Conservation (phyloP, 176 grass and related monocot genomes). For the Avena eriantha region DNA sequence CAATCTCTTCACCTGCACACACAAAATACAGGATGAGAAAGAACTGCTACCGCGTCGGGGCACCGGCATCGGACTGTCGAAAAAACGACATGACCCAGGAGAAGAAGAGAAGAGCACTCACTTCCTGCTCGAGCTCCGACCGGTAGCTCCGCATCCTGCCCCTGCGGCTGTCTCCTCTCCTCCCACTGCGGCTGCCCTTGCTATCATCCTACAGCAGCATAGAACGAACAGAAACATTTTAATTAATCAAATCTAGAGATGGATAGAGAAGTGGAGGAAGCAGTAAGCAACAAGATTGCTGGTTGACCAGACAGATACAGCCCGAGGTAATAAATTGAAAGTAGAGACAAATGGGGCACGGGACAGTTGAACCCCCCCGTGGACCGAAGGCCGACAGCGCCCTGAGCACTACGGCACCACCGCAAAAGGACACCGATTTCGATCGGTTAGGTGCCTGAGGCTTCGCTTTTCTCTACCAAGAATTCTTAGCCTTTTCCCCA, state of each 20-base stretch:
- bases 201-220: constrained; percentile 55
- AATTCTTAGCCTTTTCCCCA: constrained; percentile 25
- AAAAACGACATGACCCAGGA: constrained; percentile 16
- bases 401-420: constrained; percentile 49
- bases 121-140: constrained; percentile 83
- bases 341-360: constrained; percentile 34
- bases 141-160: constrained; percentile 60
- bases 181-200: constrained; percentile 52
- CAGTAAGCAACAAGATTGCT: constrained; percentile 57
- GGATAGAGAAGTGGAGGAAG: not conserved
- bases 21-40: not conserved
- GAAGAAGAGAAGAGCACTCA: constrained; percentile 40
- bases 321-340: constrained; percentile 35
- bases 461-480: constrained; percentile 39
- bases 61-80: not conserved
- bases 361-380: constrained; percentile 36
- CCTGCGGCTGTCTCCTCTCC: constrained; percentile 49
- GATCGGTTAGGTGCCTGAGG: constrained; percentile 28
- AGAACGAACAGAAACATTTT: constrained; percentile 32
- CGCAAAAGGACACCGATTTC: constrained; percentile 42
- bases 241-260: not conserved
- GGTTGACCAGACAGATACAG: constrained; percentile 50
- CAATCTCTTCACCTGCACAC: constrained; percentile 71
- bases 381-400: constrained; percentile 16
- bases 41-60: not conserved